phyloP scores from a whole-genome alignment of 225 moss, liverwort and hornwort genomes.

The Takakia lepidozioides region DNA sequence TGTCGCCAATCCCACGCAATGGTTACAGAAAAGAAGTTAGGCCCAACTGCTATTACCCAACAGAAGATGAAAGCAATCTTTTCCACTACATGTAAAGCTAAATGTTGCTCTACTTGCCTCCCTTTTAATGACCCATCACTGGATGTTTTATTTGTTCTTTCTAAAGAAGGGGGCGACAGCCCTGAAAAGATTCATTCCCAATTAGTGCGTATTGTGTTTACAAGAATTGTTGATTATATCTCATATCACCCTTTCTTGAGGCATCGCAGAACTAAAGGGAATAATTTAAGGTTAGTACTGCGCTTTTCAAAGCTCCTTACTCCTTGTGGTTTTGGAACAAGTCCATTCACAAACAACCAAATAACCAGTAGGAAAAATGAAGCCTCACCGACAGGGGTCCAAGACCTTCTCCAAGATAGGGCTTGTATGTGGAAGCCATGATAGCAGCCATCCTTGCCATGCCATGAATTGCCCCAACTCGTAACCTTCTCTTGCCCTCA shows the following conservation, averaged over 20 bases:
- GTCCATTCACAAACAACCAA: too few species aligned
- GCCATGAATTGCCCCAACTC: conserved; percentile 94
- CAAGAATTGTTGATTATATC: too few species aligned
- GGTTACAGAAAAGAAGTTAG: too few species aligned
- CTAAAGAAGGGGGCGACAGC: too few species aligned
- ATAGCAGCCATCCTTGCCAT: conserved; percentile 97
- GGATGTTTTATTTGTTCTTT: neutral
- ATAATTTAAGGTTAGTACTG: too few species aligned
- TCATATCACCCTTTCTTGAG: too few species aligned
- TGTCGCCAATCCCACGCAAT: too few species aligned
- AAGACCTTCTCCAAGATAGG: conserved; percentile 90
- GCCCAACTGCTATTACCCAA: neutral
- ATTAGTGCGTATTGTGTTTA: too few species aligned
- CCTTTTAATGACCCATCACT: neutral
- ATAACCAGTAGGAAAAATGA: neutral
- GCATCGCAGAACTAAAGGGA: too few species aligned
- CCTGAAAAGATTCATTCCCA: too few species aligned
- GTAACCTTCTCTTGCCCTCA: conserved; percentile 70
- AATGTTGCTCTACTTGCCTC: neutral
- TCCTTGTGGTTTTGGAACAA: too few species aligned
- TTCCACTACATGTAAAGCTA: neutral
- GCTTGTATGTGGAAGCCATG: conserved; percentile 95
- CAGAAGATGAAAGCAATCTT: neutral
- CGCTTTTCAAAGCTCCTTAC: too few species aligned
- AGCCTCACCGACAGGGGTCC: conserved; percentile 66